These are phyloP conservation scores for Fonsecaea multimorphosa DNA, from an alignment of 2,329 filamentous ascomycete genomes.

Conservation along the genomic window DNA sequence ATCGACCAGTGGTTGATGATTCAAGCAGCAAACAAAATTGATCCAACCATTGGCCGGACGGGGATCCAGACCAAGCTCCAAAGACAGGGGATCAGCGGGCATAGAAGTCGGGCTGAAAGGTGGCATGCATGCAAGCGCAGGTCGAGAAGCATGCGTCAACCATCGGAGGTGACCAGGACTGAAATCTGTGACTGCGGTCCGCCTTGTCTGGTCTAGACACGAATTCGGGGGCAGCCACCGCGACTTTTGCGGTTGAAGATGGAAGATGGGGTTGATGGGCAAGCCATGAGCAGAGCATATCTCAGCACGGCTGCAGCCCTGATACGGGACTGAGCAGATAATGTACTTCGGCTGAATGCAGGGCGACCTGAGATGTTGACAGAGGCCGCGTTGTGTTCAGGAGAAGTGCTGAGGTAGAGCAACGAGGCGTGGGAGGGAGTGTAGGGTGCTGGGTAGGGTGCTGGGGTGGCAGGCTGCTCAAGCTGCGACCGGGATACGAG, in stretches of 20 bases:
- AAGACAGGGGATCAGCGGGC: conserved; percentile 14
- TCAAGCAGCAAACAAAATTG: conserved; percentile 26
- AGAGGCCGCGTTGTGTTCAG: conserved; percentile 20
- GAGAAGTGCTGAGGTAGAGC: neutral
- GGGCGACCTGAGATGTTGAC: conserved; percentile 7
- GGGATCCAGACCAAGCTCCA: conserved; percentile 12
- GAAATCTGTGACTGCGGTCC: neutral
- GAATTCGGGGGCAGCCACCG: conserved; percentile 2
- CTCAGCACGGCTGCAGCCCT: conserved; percentile 5
- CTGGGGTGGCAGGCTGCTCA: neutral
- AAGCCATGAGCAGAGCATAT: conserved; percentile 8
- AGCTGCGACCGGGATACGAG: too few species aligned
- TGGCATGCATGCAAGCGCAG: conserved; percentile 5
- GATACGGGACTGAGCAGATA: conserved; percentile 2
- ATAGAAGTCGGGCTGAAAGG: neutral
- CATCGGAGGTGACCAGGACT: neutral
- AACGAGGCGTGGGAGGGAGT: neutral
- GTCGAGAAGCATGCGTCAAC: conserved; percentile 4
- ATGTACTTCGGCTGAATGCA: conserved; percentile 18
- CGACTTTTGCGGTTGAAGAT: neutral
- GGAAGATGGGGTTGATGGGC: neutral
- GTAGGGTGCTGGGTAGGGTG: too few species aligned
- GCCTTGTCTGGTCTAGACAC: conserved; percentile 8
- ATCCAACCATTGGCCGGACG: conserved; percentile 17
- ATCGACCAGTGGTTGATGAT: conserved; percentile 14